Evolutionary conservation across 495 filamentous ascomycete species (phyloP).

Genomic region (Tuber indicum): DNA sequence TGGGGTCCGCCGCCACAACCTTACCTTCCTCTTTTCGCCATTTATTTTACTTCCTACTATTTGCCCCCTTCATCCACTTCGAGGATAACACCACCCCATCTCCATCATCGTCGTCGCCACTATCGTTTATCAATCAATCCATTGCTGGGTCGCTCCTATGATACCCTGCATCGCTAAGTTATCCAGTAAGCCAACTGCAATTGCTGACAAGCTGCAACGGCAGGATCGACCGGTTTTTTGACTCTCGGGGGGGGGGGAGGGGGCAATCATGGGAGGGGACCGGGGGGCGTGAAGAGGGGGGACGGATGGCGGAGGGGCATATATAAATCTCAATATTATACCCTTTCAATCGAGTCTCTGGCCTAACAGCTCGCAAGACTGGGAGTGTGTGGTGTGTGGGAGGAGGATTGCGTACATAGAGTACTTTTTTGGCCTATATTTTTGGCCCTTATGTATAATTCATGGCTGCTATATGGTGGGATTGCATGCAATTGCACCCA

Average conservation of each 20-base stretch:
- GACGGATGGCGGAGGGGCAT: neutral
- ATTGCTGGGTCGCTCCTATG: neutral
- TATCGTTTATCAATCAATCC: neutral
- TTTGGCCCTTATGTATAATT: slow-evolving; percentile 34
- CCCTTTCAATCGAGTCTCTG: neutral
- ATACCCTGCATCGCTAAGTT: neutral
- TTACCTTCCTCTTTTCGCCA: neutral
- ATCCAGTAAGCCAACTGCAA: neutral
- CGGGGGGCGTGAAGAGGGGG: neutral
- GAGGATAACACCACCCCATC: neutral
- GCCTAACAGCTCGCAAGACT: neutral
- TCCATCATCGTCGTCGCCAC: neutral
- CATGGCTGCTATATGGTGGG: slow-evolving; percentile 21
- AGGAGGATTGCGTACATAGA: slow-evolving; percentile 32
- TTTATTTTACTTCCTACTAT: neutral
- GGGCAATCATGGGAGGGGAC: no score
- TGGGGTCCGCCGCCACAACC: neutral
- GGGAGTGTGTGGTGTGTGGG: neutral
- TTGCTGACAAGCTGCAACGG: slow-evolving; percentile 24
- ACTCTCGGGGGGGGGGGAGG: neutral
- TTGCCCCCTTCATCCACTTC: slow-evolving; percentile 1
- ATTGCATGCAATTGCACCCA: slow-evolving; percentile 21
- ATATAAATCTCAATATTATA: neutral
- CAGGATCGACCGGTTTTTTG: slow-evolving; percentile 38
- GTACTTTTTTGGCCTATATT: slow-evolving; percentile 13